Base-by-base conservation (phyloP, 73 alveolate genomes). In the Paramecium caudatum region DNA sequence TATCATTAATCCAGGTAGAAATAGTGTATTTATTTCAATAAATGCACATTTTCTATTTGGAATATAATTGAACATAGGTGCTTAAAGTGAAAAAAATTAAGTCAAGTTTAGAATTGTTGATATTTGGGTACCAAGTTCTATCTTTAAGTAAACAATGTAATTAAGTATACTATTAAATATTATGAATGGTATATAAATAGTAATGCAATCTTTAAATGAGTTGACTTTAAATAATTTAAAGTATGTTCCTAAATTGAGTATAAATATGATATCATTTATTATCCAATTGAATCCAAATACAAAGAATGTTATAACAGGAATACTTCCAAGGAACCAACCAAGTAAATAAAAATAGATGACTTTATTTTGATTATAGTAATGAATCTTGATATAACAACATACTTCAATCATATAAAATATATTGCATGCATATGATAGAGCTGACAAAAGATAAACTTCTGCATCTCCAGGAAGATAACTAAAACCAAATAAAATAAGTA, bases 1-100 rank as follows among this genome's bases (percentile, higher is more conserved):
- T 39, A 74, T 74, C 88, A 74, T 74, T 74, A 74, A 74, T 1
- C 88, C 88, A 74, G 88, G 88, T 16, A 74, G 65, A 21, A 74
- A 74, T 3, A 74, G 32, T 3, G 88, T 41, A 74, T 74, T 74
- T 1, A 74, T 41, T 39, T 74, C 88, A 17, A 74, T 41, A 5
- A 74, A 41, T 19, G 88, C 88, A 45, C 88, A 74, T 74, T 45
- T 37, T 74, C 65, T 9, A n/a, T 27, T 36, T 27, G 43, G 65
- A 27, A 45, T 36, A 15, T 36, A 37, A 9, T 74, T 74, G 21
- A 74, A 41, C 65, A 74, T 27, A 15, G 88, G 88, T 3, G 65
- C 62, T 74, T 74, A 7, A 2, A 74, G 70, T 9, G 88, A 15
- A 45, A 74, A 27, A 12, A 74, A 41, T 27, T 43, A 27, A 41